phyloP scores from a whole-genome alignment of 768 basidiomycete genomes.

The Sistotremastrum suecicum region DNA sequence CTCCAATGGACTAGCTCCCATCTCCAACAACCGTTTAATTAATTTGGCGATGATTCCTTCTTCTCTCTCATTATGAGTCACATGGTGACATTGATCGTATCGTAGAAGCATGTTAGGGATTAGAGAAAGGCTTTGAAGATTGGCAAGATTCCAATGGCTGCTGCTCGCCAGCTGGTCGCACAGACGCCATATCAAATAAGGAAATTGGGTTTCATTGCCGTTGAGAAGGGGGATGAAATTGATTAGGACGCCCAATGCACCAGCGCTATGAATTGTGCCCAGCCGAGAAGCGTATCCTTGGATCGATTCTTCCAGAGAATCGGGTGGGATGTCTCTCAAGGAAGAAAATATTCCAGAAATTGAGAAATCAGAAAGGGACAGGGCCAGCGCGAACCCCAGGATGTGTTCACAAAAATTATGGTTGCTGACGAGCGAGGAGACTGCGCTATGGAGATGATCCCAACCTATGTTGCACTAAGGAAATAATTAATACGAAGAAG shows the following conservation, averaged over 20 bases:
- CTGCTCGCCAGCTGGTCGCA: conserved; percentile 46
- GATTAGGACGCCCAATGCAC: conserved; percentile 49
- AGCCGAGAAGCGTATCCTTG: conserved; percentile 25
- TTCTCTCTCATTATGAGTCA: conserved; percentile 5
- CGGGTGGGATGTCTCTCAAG: conserved; percentile 20
- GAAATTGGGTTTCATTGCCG: conserved; percentile 24
- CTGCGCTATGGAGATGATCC: conserved; percentile 43
- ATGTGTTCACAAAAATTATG: conserved; percentile 35
- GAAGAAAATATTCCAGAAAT: conserved; percentile 39
- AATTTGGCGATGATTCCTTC: conserved; percentile 49
- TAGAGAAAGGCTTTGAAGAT: conserved; percentile 44
- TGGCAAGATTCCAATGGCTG: conserved; percentile 57
- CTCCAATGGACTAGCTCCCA: conserved; percentile 55
- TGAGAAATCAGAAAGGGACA: conserved; percentile 53
- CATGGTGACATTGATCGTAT: conserved; percentile 11
- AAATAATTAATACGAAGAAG: not conserved
- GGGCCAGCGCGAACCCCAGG: conserved; percentile 52
- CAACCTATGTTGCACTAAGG: conserved; percentile 48
- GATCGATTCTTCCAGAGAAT: conserved; percentile 28
- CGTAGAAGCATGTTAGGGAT: conserved; percentile 9
- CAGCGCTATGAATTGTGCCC: conserved; percentile 41
- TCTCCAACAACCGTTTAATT: conserved; percentile 53
- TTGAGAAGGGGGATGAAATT: conserved; percentile 25
- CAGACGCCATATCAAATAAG: conserved; percentile 42
- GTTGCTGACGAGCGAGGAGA: conserved; percentile 36